A percentile compares a stretch with the other conserved stretches of the same genome.
These are phyloP conservation scores for Pyrenopolyporus hunteri DNA, from an alignment of 495 filamentous ascomycete genomes.

Conservation along the genomic window DNA sequence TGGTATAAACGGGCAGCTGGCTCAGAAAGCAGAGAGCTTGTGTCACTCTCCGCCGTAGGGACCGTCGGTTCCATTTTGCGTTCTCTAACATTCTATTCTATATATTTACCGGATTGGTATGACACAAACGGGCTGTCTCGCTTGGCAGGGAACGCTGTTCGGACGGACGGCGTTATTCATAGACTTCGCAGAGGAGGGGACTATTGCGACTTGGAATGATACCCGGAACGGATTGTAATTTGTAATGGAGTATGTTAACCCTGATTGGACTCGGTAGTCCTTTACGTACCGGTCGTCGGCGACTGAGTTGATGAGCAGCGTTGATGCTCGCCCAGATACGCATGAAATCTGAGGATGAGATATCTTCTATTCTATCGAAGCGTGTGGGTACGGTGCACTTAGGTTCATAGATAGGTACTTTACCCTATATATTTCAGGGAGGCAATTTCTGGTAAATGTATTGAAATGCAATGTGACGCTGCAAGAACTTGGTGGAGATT, in stretches of 20 bases:
- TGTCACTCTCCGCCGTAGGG: slow-evolving; percentile 29
- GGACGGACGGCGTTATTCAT: slow-evolving; percentile 19
- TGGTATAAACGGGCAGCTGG: slow-evolving; percentile 42
- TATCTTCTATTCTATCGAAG: too few species aligned
- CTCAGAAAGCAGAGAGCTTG: slow-evolving; percentile 27
- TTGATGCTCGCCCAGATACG: too few species aligned
- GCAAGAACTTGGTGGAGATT: slow-evolving; percentile 2
- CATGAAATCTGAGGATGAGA: too few species aligned
- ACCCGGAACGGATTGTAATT: slow-evolving; percentile 37
- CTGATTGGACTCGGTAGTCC: slow-evolving; percentile 12
- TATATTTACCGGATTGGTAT: slow-evolving; percentile 27
- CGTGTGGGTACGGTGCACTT: too few species aligned
- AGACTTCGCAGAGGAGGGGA: slow-evolving; percentile 15
- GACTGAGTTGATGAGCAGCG: too few species aligned
- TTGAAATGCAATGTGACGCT: slow-evolving; percentile 27
- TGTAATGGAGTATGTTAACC: slow-evolving; percentile 31
- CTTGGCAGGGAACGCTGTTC: slow-evolving; percentile 9
- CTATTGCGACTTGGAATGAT: slow-evolving; percentile 37
- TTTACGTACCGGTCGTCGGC: background rate
- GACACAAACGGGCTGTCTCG: slow-evolving; percentile 13
- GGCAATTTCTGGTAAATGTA: slow-evolving; percentile 21
- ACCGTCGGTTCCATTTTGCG: background rate
- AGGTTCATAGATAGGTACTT: too few species aligned
- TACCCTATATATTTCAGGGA: too few species aligned
- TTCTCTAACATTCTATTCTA: slow-evolving; percentile 11